Evolutionary conservation across 208 protist genomes (phyloP).

Genomic region (Herpetomonas samuelpessoai): DNA sequence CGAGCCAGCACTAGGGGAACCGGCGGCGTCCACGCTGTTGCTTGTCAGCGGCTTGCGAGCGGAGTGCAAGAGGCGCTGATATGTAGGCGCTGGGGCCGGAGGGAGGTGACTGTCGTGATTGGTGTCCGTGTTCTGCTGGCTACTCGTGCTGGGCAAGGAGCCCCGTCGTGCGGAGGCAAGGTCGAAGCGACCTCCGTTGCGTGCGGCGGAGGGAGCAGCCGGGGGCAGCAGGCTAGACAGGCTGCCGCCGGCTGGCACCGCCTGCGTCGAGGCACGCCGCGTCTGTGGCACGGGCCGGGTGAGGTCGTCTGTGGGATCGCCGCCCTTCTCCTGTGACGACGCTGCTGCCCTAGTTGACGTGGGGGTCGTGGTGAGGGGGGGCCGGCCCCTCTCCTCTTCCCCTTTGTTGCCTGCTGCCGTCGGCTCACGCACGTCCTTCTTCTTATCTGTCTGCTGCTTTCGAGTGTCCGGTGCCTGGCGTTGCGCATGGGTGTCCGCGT

Average conservation of each 20-base stretch:
- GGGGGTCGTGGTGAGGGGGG: not conserved
- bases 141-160: too few relatives aligned
- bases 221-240: not conserved
- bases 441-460: not conserved
- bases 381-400: not conserved
- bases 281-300: not conserved
- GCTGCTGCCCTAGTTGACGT: not conserved
- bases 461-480: not conserved
- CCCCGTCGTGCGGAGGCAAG: not conserved
- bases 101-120: not conserved
- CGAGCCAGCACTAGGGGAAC: too few relatives aligned
- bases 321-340: not conserved
- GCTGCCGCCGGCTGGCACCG: not conserved
- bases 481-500: not conserved
- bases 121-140: too few relatives aligned
- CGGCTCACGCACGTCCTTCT: not conserved
- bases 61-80: too few relatives aligned
- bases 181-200: not conserved
- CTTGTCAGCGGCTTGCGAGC: too few relatives aligned
- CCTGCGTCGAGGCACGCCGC: not conserved
- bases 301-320: not conserved
- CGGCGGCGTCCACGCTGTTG: not conserved
- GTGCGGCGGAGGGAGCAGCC: not conserved
- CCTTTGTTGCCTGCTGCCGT: constrained; percentile 3
- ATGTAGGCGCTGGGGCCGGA: not conserved